These are phyloP conservation scores for Solanum tarijense DNA, from an alignment of 257 asterid species.

Conservation along the genomic window DNA sequence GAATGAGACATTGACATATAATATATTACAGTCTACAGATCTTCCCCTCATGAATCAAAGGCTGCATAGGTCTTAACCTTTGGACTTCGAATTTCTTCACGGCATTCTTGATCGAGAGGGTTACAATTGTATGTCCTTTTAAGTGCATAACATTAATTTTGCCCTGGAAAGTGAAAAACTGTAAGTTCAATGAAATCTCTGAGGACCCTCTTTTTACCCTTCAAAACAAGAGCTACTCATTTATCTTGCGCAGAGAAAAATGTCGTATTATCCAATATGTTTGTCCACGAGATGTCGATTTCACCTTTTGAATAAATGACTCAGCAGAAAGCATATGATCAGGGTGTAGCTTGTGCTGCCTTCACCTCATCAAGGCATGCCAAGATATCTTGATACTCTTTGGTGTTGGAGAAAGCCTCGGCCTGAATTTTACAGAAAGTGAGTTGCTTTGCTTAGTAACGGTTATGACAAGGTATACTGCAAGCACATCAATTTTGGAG, in stretches of 20 bases:
- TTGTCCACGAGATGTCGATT: background rate
- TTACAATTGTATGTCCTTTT: background rate
- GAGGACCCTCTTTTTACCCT: background rate
- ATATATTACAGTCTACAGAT: background rate
- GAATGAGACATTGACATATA: background rate
- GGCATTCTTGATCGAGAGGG: background rate
- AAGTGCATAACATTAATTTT: background rate
- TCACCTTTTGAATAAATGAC: background rate
- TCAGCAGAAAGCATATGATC: background rate
- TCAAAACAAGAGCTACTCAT: background rate
- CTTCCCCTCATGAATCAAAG: background rate
- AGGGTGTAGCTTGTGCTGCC: slow-evolving; percentile 20
- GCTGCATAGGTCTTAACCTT: background rate
- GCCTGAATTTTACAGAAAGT: slow-evolving; percentile 23
- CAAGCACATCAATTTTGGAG: background rate
- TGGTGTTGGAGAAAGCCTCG: slow-evolving; percentile 35
- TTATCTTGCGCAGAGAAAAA: background rate
- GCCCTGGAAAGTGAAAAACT: background rate
- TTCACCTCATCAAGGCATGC: slow-evolving; percentile 57
- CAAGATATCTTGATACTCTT: slow-evolving; percentile 41
- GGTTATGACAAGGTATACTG: background rate
- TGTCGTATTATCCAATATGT: background rate
- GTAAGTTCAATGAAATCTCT: background rate
- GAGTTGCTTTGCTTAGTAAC: background rate
- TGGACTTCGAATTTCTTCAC: background rate